Percentiles rank a stretch among this genome's conserved stretches.
phyloP scores from a whole-genome alignment of 164 flowering plant genomes.

The Santalum album region DNA sequence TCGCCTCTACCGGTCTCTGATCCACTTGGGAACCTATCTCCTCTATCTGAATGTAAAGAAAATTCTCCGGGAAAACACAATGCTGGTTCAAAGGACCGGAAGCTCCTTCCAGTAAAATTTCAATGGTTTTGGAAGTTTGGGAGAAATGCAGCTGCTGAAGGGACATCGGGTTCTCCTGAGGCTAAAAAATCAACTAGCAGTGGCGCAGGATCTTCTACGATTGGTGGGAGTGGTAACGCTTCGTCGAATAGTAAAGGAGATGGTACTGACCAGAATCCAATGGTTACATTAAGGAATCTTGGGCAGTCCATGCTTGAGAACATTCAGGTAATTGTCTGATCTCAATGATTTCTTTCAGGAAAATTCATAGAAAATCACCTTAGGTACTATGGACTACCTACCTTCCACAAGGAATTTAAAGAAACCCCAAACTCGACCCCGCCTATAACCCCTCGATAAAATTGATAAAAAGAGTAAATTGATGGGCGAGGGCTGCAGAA shows the following conservation, averaged over 20 bases:
- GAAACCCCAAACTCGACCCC: too few relatives aligned
- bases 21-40: conserved; percentile 15
- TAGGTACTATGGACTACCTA: too few relatives aligned
- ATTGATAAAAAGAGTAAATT: too few relatives aligned
- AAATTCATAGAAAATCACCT: too few relatives aligned
- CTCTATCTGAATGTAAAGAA: conserved; percentile 12
- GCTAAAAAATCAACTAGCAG: conserved; percentile 8
- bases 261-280: conserved; percentile 47
- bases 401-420: too few relatives aligned
- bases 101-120: conserved; percentile 49
- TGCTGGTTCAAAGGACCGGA: conserved; percentile 41
- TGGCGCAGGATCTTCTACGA: conserved; percentile 3
- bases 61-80: conserved; percentile 22
- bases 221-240: conserved; percentile 17
- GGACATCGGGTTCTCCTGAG: conserved; percentile 18
- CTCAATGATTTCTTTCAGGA: too few relatives aligned
- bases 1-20: conserved; percentile 36
- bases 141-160: conserved; percentile 38
- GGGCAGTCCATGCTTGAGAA: conserved; percentile 95
- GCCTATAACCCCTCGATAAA: too few relatives aligned
- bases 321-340: conserved; percentile 96
- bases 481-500: too few relatives aligned
- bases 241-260: conserved; percentile 30
- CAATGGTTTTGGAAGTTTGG: conserved; percentile 90
- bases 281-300: conserved; percentile 58